Evolutionary conservation across 2,329 filamentous ascomycete species (phyloP), one percentile per base, ranked within the genome.

Genomic region (Talaromyces verruculosus): DNA sequence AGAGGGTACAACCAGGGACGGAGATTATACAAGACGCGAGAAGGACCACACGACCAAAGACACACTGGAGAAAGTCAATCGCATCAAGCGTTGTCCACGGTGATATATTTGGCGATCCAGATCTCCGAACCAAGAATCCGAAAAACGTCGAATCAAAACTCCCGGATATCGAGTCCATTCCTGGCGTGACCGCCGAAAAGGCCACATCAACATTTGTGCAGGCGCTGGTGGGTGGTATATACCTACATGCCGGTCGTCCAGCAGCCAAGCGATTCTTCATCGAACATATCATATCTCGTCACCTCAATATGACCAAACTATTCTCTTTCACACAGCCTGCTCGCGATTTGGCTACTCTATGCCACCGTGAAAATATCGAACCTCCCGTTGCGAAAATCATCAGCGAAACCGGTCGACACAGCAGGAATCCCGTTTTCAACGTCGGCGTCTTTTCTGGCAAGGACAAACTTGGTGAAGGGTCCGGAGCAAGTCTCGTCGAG

Each of bases 401-500:
- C 72, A 92, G 89, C 72, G 95, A 99, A 83, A 98, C 95, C 3
- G 95, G 95, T 76, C 88, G 95, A 66, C 78, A 86, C 71, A 95
- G 91, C 73, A 87, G 91, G 76, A 91, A 91, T 67, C 94, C 95
- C 17, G 95, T 99, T 17, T 98, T 90, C 74, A 88, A 97, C 35
- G 93, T 99, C 15, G 95, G 94, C 66, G 93, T 99, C 68, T 99
- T 91, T 82, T 96, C 91, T 71, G 95, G 94, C 61, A 84, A 85
- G 67, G 93, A 99, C 77, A 94, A 95, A 84, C 84, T 99, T 49
- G 95, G 94, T 65, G 94, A 99, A 81, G 95, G 89, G n/a, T 85
- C 89, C 22, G 95, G 91, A 28, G 82, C 89, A 59, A 93, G 87
- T 78, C 82, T 98, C 65, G 84, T 92, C 70, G 87, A 92, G 72